Percentiles rank a stretch among this genome's conserved stretches.
Conservation (phyloP, 2,329 filamentous ascomycete species). For the Pezicula carpinea region DNA sequence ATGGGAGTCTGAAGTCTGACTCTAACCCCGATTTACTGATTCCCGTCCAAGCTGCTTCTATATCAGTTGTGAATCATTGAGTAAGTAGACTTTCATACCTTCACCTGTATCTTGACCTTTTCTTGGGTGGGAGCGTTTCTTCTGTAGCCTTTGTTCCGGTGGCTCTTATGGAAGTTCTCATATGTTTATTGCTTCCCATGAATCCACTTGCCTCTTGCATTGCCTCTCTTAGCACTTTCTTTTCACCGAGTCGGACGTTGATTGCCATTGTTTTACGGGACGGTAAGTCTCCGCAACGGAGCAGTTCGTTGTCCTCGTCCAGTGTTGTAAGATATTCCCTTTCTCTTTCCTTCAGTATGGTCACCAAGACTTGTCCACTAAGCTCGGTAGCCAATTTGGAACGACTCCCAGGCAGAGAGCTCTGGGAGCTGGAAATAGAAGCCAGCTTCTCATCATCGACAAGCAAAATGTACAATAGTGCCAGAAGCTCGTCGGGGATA, state of each 20-base stretch:
- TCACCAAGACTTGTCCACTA: constrained; percentile 34
- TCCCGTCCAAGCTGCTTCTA: not conserved
- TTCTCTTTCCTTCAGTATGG: constrained; percentile 34
- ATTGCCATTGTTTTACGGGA: constrained; percentile 46
- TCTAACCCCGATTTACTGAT: not conserved
- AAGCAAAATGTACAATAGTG: constrained; percentile 39
- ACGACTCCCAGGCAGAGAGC: constrained; percentile 24
- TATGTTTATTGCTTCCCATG: constrained; percentile 25
- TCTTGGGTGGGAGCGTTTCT: constrained; percentile 11
- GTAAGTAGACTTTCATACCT: not conserved
- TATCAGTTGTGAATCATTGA: not conserved
- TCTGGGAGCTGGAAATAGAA: constrained; percentile 30
- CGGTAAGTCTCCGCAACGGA: constrained; percentile 28
- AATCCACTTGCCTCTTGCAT: constrained; percentile 32
- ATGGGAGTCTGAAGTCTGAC: not conserved
- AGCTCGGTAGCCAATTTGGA: constrained; percentile 37
- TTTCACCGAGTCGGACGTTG: constrained; percentile 60
- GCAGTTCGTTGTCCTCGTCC: constrained; percentile 41
- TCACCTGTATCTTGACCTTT: constrained; percentile 18
- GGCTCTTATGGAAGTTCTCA: constrained; percentile 19
- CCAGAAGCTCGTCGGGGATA: constrained; percentile 30
- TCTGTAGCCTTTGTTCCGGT: constrained; percentile 15
- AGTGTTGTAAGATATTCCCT: constrained; percentile 49
- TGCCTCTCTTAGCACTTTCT: constrained; percentile 49
- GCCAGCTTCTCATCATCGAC: constrained; percentile 33